Base-by-base conservation (phyloP, 1,284 basidiomycete genomes). In the Papiliotrema flavescens region DNA sequence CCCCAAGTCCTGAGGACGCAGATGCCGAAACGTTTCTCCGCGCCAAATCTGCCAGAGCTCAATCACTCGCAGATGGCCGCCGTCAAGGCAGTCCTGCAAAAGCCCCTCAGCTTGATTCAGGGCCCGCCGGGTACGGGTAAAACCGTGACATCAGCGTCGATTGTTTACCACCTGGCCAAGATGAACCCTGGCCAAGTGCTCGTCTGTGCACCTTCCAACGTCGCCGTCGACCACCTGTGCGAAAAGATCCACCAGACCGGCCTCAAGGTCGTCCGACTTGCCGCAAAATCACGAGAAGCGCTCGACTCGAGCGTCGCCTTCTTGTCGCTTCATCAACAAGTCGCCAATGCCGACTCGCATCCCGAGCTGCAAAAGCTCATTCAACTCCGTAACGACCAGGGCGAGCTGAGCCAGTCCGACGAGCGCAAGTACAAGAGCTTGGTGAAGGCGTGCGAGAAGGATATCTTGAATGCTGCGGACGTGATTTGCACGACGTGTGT, bases 21-120 rank as follows among this genome's bases (percentile, higher is more conserved):
- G 74, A 97, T 98, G 93, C 74, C 74, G 1, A 75, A 65, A 55
- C 79, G 82, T 20, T 97, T 98, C 76, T 96, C 94, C 2, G 96
- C 95, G 0, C 95, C 95, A 3, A 92, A 93, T 39, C 85, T 99
- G 42, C 96, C 96, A 3, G 96, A 98, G 75, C 86, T 98, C 66
- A 99, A 99, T 70, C 94, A 98, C 73, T 97, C 94, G 36, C 96
- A 99, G 74, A 97, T 98, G 88, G 94, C 90, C 74, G 96, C 96
- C 1, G 96, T 99, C 71, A 98, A 98, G 80, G 92, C 90, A 61
- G 96, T 98, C 3, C 80, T 99, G 19, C 94, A 98, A 76, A 98
- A 97, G 76, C 96, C 95, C n/a, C 83, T 99, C 55, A 93, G 90
- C 70, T 82, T 99, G 54, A 98, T 99, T 66, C 93, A 97, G 80